Base-by-base conservation (phyloP, 331 rosid species). In the Prunus yedoensis region DNA sequence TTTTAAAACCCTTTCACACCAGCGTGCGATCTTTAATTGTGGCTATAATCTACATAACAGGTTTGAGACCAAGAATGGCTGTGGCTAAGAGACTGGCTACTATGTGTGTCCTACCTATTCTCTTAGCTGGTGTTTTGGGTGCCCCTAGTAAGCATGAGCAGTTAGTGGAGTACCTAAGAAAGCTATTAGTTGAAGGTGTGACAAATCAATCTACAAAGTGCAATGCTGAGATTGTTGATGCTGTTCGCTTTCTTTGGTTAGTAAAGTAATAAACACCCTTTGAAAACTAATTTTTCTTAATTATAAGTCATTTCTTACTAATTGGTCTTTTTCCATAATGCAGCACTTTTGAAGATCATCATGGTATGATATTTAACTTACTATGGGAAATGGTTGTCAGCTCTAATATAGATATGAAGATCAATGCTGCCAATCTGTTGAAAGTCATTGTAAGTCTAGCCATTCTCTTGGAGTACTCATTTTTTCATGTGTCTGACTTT, bases 381-480 rank as follows among this genome's bases (percentile, higher is more conserved):
- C 90, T 92, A 51, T 94, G 97, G 99, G 99, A 95, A 87, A 92
- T 95, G 99, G 97, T 95, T 76, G 97, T 94, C 73, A 88, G 92
- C 88, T 83, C 97, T 46, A 86, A 88, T 51, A 64, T 83, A 67
- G 84, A 84, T 82, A 83, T 94, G 96, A 94, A 94, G 88, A 83
- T 87, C 83, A 86, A 85, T 66, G 98, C 98, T 0, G 96, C 97
- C 75, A 86, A 87, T 80, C 83, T 94, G 78, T 86, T 94, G 81
- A 90, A 87, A 94, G 92, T 83, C 81, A 87, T 88, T 83, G 99
- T 94, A 79, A 87, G 97, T 75, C 28, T 76, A 38, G 71, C 43
- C 67, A 56, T 70, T 78, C 69, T 49, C 68, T 59, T 69, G 76
- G 77, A 63, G 53, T 53, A 10, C 9, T 68, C 27, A 66, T 54